Evolutionary conservation across 2,329 filamentous ascomycete species (phyloP).

Genomic region (Beauveria pseudobassiana): DNA sequence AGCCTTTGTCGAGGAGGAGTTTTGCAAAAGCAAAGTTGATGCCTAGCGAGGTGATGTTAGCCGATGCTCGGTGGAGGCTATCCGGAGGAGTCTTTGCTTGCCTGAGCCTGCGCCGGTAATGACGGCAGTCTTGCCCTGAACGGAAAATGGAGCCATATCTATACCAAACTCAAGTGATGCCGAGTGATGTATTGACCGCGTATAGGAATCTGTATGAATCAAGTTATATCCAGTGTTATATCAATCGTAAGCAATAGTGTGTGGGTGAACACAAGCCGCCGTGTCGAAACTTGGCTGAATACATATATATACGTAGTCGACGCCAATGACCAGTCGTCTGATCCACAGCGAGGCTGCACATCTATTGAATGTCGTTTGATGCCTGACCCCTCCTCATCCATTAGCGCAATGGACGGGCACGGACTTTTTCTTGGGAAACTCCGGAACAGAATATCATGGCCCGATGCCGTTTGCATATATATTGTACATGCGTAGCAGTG

Average conservation of each 20-base stretch:
- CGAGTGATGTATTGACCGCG: too few relatives aligned
- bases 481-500: background rate
- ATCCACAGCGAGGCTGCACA: background rate
- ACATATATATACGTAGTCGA: background rate
- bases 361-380: background rate
- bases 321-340: background rate
- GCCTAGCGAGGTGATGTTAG: constrained; percentile 18
- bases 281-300: background rate
- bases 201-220: too few relatives aligned
- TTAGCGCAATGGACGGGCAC: background rate
- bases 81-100: background rate
- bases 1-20: constrained; percentile 32
- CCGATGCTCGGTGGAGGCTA: background rate
- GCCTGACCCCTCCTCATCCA: background rate
- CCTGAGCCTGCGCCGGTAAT: constrained; percentile 24
- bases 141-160: constrained; percentile 16
- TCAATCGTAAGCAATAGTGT: background rate
- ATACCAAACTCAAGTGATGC: too few relatives aligned
- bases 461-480: background rate
- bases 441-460: background rate
- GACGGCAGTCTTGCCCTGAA: constrained; percentile 22
- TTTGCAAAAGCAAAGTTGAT: constrained; percentile 38
- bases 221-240: background rate
- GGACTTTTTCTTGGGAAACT: background rate
- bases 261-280: background rate